Conservation (phyloP, 495 filamentous ascomycete genomes). For the Aspergillus nanangensis region DNA sequence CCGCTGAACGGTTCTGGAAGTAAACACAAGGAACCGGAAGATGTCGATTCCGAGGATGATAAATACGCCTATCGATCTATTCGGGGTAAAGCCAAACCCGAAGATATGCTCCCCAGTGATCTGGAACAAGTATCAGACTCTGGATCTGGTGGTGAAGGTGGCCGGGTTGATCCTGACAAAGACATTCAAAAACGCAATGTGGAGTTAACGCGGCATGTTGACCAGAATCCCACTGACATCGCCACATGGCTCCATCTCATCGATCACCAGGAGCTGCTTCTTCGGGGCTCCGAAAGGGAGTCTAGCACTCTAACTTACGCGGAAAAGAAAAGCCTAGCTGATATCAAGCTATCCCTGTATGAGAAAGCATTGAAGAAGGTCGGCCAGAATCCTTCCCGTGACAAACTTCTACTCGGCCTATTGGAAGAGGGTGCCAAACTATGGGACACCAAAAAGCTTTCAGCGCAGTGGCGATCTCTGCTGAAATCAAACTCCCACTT, state of each 20-base stretch:
- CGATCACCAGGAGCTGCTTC: slow-evolving; percentile 63
- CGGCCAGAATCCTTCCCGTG: slow-evolving; percentile 33
- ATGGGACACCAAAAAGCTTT: slow-evolving; percentile 64
- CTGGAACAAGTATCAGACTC: slow-evolving; percentile 51
- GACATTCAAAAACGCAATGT: slow-evolving; percentile 48
- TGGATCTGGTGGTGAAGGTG: slow-evolving; percentile 30
- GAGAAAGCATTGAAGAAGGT: slow-evolving; percentile 66
- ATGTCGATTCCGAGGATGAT: slow-evolving; percentile 39
- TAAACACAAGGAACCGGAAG: slow-evolving; percentile 13
- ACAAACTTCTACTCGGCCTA: slow-evolving; percentile 58
- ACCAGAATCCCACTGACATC: slow-evolving; percentile 60
- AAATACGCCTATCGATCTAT: slow-evolving; percentile 66
- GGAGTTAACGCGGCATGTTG: slow-evolving; percentile 54
- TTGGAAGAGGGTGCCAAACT: slow-evolving; percentile 66
- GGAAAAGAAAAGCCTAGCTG: slow-evolving; percentile 64
- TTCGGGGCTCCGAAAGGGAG: slow-evolving; percentile 36
- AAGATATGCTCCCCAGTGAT: slow-evolving; percentile 43
- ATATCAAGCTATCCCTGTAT: slow-evolving; percentile 77
- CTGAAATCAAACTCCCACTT: slow-evolving; percentile 53
- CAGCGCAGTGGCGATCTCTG: slow-evolving; percentile 60
- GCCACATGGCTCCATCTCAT: slow-evolving; percentile 73
- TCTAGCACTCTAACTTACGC: slow-evolving; percentile 47
- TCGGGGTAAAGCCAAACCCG: slow-evolving; percentile 55
- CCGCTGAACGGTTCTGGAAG: slow-evolving; percentile 27
- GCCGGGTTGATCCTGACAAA: slow-evolving; percentile 25